Evolutionary conservation across 176 grass and related monocot species (phyloP), one percentile per base, ranked within the genome.

Genomic region (Musa schizocarpa): DNA sequence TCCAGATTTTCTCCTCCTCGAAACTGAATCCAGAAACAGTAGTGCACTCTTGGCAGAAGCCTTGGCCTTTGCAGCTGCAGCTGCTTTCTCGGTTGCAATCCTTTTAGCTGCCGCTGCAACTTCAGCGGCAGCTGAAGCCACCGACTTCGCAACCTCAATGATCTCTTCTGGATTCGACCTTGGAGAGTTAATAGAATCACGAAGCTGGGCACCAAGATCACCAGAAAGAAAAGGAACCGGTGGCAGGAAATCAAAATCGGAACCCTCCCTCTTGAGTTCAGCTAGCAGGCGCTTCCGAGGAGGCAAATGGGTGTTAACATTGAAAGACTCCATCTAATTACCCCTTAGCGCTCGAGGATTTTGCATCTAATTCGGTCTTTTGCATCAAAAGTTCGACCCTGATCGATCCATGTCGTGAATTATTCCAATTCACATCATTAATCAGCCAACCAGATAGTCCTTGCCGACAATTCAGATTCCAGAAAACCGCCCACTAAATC

Each of bases 201-300:
- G 86, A 78, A 94, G 74, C 10, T 84, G 95, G 50, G 78, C 79
- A 8, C 80, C 76, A 43, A 90, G 83, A 75, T 89, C 82, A 8
- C 81, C 84, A 76, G 80, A 82, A 70, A 82, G 27, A 11, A 84
- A 61, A 69, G 85, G 88, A 63, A 85, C 50, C 12, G 81, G 85
- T 17, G 79, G 79, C 34, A 74, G 55, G 21, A 83, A 71, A 71
- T 83, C 90, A 69, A 53, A 74, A 71, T 80, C 64, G 4, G 75
- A 26, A 58, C 83, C 79, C 19, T 76, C 83, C 53, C 81, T 89
- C 84, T 85, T 87, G 76, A 99, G 79, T 61, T 91, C 90, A 22
- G 95, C 90, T 19, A 99, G 96, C 80, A 99, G 86, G 54, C 96
- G 87, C 86, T 99, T 99, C 63, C 96, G 96, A 61, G 96, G 96